Conservation (phyloP, 768 basidiomycete genomes). For the Artomyces pyxidatus region DNA sequence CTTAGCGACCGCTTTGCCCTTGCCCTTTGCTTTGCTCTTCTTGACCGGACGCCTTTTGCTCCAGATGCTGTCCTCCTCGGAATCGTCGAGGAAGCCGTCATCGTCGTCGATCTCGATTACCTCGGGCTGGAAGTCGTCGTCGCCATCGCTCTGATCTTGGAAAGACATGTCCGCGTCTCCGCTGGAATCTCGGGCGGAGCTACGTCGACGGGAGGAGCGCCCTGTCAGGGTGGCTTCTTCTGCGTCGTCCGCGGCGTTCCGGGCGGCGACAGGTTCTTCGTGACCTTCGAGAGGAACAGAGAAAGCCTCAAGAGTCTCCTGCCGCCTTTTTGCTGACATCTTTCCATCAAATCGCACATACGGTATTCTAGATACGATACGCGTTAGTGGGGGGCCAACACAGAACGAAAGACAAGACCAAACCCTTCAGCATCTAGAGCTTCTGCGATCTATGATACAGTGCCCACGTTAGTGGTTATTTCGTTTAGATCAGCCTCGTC, state of each 20-base stretch:
- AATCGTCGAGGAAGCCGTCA: conserved; percentile 3
- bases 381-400: neutral
- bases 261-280: neutral
- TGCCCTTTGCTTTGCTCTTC: conserved; percentile 20
- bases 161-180: conserved; percentile 2
- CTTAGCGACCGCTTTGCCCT: conserved; percentile 15
- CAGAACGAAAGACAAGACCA: conserved; percentile 8
- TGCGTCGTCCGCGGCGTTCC: neutral
- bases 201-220: neutral
- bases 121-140: conserved; percentile 25
- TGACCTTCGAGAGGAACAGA: conserved; percentile 44
- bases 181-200: neutral
- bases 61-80: neutral
- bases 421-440: conserved; percentile 59
- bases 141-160: conserved; percentile 21
- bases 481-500: neutral
- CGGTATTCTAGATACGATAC: conserved; percentile 57
- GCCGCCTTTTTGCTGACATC: conserved; percentile 73
- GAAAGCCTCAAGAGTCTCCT: conserved; percentile 70
- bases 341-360: conserved; percentile 81
- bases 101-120: conserved; percentile 22
- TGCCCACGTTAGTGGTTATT: neutral
- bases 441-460: conserved; percentile 50
- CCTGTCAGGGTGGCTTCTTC: neutral
- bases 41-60: conserved; percentile 1